Percentiles rank a stretch among this genome's conserved stretches.
These are phyloP conservation scores for Volvariella volvacea DNA, from an alignment of 1,284 basidiomycete genomes.

Conservation along the genomic window DNA sequence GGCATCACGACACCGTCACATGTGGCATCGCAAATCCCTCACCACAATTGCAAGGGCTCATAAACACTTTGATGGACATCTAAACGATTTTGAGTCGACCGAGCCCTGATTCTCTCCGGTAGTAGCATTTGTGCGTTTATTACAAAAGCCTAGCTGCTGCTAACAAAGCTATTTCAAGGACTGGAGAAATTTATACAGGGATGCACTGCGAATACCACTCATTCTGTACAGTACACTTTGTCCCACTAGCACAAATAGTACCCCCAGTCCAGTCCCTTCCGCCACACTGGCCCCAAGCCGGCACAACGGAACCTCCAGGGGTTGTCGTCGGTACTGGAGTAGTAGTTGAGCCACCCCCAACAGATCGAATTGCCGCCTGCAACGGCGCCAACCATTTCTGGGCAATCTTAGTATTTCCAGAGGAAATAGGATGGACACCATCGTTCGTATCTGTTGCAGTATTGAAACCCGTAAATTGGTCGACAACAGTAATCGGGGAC, in stretches of 20 bases:
- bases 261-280: not conserved
- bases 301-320: not conserved
- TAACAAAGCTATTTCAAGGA: too few species aligned
- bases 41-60: too few species aligned
- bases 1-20: too few species aligned
- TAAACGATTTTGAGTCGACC: too few species aligned
- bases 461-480: conserved; percentile 1
- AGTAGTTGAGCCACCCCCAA: not conserved
- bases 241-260: not conserved
- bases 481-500: not conserved
- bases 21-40: too few species aligned
- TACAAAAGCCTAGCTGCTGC: too few species aligned
- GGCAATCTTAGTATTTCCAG: not conserved
- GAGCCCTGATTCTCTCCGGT: too few species aligned
- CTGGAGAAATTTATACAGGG: too few species aligned
- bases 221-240: not conserved
- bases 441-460: not conserved
- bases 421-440: not conserved
- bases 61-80: too few species aligned
- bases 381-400: not conserved
- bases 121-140: too few species aligned
- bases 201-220: not conserved
- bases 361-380: not conserved
- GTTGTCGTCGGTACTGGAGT: not conserved
- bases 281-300: conserved; percentile 1